Evolutionary conservation across 2,329 filamentous ascomycete species (phyloP).

Genomic region (Alternaria arborescens): DNA sequence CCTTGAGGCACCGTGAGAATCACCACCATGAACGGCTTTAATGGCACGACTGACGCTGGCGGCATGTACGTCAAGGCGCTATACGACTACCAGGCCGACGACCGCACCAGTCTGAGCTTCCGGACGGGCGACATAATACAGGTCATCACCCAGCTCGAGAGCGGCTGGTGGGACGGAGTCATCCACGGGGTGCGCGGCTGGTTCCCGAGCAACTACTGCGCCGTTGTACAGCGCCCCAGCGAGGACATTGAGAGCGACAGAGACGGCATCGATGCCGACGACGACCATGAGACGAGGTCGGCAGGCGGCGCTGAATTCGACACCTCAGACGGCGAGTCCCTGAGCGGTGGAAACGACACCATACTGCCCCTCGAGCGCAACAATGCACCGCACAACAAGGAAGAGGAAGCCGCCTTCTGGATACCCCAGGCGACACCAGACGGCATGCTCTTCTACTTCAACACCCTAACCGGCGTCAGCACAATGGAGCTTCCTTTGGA

Average conservation of each 20-base stretch:
- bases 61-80: constrained; percentile 90
- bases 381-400: constrained; percentile 59
- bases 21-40: constrained; percentile 60
- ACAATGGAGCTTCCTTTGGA: constrained; percentile 95
- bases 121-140: constrained; percentile 97
- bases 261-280: constrained; percentile 64
- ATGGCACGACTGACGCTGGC: constrained; percentile 59
- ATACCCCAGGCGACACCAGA: constrained; percentile 96
- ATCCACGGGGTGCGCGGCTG: constrained; percentile 96
- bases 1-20: constrained; percentile 11
- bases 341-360: constrained; percentile 50
- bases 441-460: constrained; percentile 95
- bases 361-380: constrained; percentile 73
- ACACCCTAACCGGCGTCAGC: constrained; percentile 94
- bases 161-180: constrained; percentile 99
- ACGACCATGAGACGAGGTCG: constrained; percentile 56
- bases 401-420: constrained; percentile 95
- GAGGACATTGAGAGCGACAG: constrained; percentile 72
- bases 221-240: constrained; percentile 79
- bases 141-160: constrained; percentile 97
- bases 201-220: constrained; percentile 99
- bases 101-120: constrained; percentile 95
- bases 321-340: constrained; percentile 57
- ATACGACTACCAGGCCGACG: constrained; percentile 96
- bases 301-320: constrained; percentile 53